A percentile compares a stretch with the other conserved stretches of the same genome.
phyloP scores from a whole-genome alignment of 2,329 filamentous ascomycete genomes.

The Pyricularia grisea region DNA sequence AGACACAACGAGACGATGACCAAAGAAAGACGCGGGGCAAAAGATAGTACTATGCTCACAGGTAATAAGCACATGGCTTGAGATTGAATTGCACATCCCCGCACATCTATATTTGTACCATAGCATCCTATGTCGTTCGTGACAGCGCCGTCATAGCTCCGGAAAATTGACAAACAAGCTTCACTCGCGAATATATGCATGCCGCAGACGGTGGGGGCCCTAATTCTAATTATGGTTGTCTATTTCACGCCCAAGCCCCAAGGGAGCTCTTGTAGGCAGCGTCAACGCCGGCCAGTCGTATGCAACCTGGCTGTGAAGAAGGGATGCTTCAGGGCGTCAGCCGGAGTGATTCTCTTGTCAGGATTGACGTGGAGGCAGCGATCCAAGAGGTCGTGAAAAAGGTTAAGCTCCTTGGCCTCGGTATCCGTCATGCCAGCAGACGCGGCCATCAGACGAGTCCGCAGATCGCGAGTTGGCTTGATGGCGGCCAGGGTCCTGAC shows the following conservation, averaged over 20 bases:
- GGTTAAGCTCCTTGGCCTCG: constrained; percentile 67
- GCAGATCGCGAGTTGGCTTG: constrained; percentile 74
- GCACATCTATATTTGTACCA: background rate
- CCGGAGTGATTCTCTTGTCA: constrained; percentile 80
- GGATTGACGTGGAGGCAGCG: constrained; percentile 84
- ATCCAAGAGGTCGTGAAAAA: constrained; percentile 82
- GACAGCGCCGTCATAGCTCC: background rate
- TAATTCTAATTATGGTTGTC: background rate
- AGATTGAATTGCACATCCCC: background rate
- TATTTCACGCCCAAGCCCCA: background rate
- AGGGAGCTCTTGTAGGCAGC: background rate
- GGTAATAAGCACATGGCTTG: background rate
- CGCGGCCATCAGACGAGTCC: constrained; percentile 66
- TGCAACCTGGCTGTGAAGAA: constrained; percentile 55
- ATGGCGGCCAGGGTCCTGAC: constrained; percentile 58
- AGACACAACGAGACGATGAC: background rate
- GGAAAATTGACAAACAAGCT: background rate
- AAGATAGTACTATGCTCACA: background rate
- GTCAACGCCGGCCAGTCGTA: background rate
- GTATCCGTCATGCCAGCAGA: constrained; percentile 64
- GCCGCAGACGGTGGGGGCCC: background rate
- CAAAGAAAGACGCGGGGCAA: background rate
- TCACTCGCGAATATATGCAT: background rate
- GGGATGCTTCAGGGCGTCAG: constrained; percentile 79
- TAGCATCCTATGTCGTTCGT: background rate